Conservation (phyloP, 768 basidiomycete species). For the Fistulinella prunicolor region DNA sequence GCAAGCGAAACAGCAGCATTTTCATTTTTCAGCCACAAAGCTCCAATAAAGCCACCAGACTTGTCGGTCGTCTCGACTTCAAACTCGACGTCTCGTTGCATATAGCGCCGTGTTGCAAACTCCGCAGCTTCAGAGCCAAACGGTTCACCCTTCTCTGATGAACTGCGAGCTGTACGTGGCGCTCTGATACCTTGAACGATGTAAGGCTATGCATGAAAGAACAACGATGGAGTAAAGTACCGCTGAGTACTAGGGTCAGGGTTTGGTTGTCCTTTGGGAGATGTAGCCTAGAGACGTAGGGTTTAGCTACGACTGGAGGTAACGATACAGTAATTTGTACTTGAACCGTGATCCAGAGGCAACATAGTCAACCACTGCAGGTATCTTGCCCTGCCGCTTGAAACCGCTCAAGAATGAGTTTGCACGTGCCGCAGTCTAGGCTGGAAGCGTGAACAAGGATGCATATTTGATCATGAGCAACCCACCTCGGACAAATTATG, state of each 20-base stretch:
- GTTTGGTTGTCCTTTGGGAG: conserved; percentile 92
- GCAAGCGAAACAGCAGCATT: conserved; percentile 85
- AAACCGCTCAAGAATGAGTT: conserved; percentile 86
- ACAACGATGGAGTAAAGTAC: conserved; percentile 33
- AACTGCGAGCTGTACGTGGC: conserved; percentile 78
- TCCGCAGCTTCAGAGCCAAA: conserved; percentile 81
- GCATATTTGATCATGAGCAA: neutral
- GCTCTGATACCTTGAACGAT: conserved; percentile 74
- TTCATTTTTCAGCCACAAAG: conserved; percentile 78
- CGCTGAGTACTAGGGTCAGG: conserved; percentile 87
- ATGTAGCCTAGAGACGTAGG: conserved; percentile 53
- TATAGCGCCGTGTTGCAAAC: conserved; percentile 73
- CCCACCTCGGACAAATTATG: conserved; percentile 89
- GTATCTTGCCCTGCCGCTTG: conserved; percentile 81
- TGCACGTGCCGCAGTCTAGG: conserved; percentile 69
- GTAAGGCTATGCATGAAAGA: conserved; percentile 5
- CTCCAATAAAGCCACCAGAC: conserved; percentile 92
- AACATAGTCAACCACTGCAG: conserved; percentile 90
- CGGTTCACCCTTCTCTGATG: conserved; percentile 85
- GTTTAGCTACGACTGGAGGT: neutral
- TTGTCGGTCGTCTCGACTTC: conserved; percentile 90
- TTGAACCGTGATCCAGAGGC: conserved; percentile 95
- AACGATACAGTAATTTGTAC: conserved; percentile 37
- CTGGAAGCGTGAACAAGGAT: conserved; percentile 1
- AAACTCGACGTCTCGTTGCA: conserved; percentile 96